A percentile compares a stretch with the other conserved stretches of the same genome.
Evolutionary conservation across 1,284 basidiomycete genomes (phyloP).

Genomic region (Chalciporus sp.): DNA sequence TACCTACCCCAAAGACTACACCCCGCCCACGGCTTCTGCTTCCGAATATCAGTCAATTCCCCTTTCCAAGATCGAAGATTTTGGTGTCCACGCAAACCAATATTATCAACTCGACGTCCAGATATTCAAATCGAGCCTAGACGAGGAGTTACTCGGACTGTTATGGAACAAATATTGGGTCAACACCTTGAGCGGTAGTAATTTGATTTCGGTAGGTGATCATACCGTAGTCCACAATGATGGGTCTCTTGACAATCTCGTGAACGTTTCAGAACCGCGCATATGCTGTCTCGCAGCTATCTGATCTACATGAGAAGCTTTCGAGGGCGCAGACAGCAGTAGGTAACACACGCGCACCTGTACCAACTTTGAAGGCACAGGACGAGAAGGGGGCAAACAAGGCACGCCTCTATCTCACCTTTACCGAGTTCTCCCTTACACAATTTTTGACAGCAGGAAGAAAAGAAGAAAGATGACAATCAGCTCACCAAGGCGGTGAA

Average conservation of each 20-base stretch:
- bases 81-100: constrained; percentile 96
- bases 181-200: constrained; percentile 90
- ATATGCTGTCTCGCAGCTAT: constrained; percentile 87
- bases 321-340: constrained; percentile 62
- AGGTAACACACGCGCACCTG: constrained; percentile 54
- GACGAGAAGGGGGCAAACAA: constrained; percentile 41
- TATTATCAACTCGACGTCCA: constrained; percentile 95
- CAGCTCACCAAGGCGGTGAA: constrained; percentile 80
- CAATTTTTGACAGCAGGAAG: constrained; percentile 48
- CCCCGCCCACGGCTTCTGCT: constrained; percentile 67
- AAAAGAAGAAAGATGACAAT: constrained; percentile 78
- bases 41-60: constrained; percentile 95
- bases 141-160: constrained; percentile 84
- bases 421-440: background rate
- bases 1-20: constrained; percentile 93
- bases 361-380: constrained; percentile 53
- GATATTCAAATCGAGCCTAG: constrained; percentile 90
- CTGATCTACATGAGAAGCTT: constrained; percentile 88
- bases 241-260: background rate
- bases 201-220: constrained; percentile 79
- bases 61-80: constrained; percentile 93
- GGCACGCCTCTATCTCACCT: constrained; percentile 11
- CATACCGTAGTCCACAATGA: background rate
- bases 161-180: constrained; percentile 99
- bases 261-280: constrained; percentile 72